Base-by-base conservation (phyloP, 1,284 basidiomycete species). In the Marasmius oreades region DNA sequence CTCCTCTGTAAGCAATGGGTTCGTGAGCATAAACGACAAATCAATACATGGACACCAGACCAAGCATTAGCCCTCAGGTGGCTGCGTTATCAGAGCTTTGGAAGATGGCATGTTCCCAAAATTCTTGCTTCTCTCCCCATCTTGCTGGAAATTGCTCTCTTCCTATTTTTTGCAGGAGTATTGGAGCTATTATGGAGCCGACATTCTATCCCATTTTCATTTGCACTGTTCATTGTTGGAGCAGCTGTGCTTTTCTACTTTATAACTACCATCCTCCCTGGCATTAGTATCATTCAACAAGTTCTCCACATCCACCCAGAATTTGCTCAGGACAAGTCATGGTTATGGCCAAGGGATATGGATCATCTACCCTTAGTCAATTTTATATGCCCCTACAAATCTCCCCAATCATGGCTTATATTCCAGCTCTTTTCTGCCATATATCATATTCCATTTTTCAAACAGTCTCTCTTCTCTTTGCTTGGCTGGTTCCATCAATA, bases 1-100 rank as follows among this genome's bases (percentile, higher is more conserved):
- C 42, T 59, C 1, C 48, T 59, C 16, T 55, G 53, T 50, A 59
- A 59, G 26, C 57, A 59, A 39, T 59, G 57, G 57, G n/a, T 59
- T 16, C 47, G 57, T 11, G 58, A 51, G 31, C 46, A 53, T 50
- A 33, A 34, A 20, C 50, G 55, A 20, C 50, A 56, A 12, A 43
- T 33, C 22, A 14, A 24, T 22, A 56, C 50, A 10, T 18, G 26
- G 16, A 46, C 31, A 6, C 50, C 44, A 11, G 45, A 16, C 16
- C 26, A 56, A 24, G 28, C 53, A 2, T 26, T 28, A 16, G 34
- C 44, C 6, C 33, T 37, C 5, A 12, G 33, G n/a, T 31, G 23
- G 3, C 31, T 47, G 20, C 43, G 43, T 34, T 24, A 31, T 12
- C 43, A 43, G 12, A 54, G 46, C 24, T 43, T 48, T 16, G 31